Base-by-base conservation (phyloP, 768 basidiomycete species). In the Leccinum arenicola region DNA sequence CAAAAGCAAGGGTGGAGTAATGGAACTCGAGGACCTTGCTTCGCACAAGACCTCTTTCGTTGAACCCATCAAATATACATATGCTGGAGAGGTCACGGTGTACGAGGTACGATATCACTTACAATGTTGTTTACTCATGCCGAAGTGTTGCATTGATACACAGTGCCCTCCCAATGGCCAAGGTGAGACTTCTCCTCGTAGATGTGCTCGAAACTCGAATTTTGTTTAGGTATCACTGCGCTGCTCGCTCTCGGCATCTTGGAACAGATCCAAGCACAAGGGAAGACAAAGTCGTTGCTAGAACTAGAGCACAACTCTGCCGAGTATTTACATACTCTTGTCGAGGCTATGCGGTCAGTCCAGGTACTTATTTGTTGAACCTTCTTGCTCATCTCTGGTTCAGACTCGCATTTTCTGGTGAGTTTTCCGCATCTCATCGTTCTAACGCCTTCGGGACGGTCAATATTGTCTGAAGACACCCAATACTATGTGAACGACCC, bases 131-230 rank as follows among this genome's bases (percentile, higher is more conserved):
- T 54, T 48, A 31, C 27, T 11, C 33, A 19, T 49, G 25, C 14
- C 31, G 7, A 49, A 60, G 29, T 17, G 21, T 53, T 21, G 33
- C 5, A 50, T 54, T 61, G 19, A 55, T 43, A 15, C 49, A 6
- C 48, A 93, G 93, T 96, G 94, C 66, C 96, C 95, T 8, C 96
- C 96, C 0, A 98, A 97, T 70, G 95, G 96, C 9, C 95, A 98
- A 83, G 96, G 95, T 68, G 12, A 60, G 54, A 48, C 48, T 21
- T 12, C 27, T 49, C 47, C n/a, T n/a, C 21, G 45, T 54, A 11
- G 9, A 60, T 12, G 17, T 21, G 49, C 23, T 19, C 40, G 51
- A 49, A 50, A 55, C 36, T 50, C 36, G 17, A 59, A 59, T 12
- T 11, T 15, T 43, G 21, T 40, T 50, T 56, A 88, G 86, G 88